Base-by-base conservation (phyloP, 2,329 filamentous ascomycete genomes). In the Coniella lustricola region DNA sequence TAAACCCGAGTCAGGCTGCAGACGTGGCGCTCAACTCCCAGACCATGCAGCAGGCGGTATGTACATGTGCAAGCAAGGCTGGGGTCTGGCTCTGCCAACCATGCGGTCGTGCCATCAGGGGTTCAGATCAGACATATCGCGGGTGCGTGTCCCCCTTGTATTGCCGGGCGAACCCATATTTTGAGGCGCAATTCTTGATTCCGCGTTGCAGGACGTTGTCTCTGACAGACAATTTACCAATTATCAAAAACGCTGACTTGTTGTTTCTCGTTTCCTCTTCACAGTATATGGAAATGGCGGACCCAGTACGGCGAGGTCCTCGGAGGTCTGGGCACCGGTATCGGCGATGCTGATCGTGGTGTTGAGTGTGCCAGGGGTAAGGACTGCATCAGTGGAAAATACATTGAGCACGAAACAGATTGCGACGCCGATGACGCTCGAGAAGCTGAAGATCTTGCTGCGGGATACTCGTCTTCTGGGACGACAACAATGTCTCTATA, bases 311-410 rank as follows among this genome's bases (percentile, higher is more conserved):
- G 84, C 14, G 85, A 88, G 55, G 82, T 88, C 0, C 85, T 90
- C 3, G 83, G 82, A 17, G 87, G 88, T 2, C 74, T 94, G 0
- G 89, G 90, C 20, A 90, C 87, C 0, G 90, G 90, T 4, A 88
- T 95, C 25, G 89, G 90, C 37, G 88, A 95, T 57, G 90, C 89
- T 29, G 84, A 90, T 59, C 84, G 91, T 57, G 90, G 90, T 25
- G 89, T 96, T 13, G 82, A 88, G 54, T 97, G 90, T 62, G 90
- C 89, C 0, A 81, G 88, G n/a, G 84, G 83, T 35, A 69, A 71
- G n/a, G 64, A 73, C 32, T 97, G 90, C 65, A 76, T 90, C n/a
- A 85, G 81, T 1, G 84, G 85, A 5, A 76, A 81, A 51, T 82
- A 87, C 56, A 82, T 87, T 29, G 87, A 93, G 64, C 82, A 91